Evolutionary conservation across 106 monocot genomes (phyloP), one percentile per base, ranked within the genome.

Genomic region (Dendrobium nobile): DNA sequence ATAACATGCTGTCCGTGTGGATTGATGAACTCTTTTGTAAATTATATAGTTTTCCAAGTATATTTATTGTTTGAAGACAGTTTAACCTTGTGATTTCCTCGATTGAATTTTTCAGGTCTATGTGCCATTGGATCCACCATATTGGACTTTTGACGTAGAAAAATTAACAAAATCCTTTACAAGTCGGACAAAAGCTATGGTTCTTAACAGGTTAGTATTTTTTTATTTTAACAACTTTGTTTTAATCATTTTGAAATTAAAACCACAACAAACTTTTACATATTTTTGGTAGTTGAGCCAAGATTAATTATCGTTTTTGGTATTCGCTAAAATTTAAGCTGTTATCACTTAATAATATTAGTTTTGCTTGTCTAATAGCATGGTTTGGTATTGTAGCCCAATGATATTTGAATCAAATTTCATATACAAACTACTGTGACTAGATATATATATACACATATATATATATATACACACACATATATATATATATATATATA

Each of bases 91-190:
- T 51, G 51, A 51, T 33, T 70, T 70, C 31, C 26, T 37, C 3
- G 19, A 42, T 6, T 81, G 44, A 59, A 80, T 80, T 7, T 72
- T 18, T 73, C 87, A 96, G 92, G 90, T 96, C 4, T 94, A 97
- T 89, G 96, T 94, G 40, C 73, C 87, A 72, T 83, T 96, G 82
- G 88, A 92, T 84, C 94, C 96, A 47, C 94, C 94, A 67, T 15
- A 76, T 37, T 97, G 94, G 96, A 89, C 72, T 77, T 82, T 97
- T 77, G 85, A 97, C 80, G 77, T 81, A 51, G 89, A 94, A 8
- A 85, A 80, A 67, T 85, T 94, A 58, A 75, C 84, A 84, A 88
- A 88, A 77, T 86, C 87, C 18, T 92, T 97, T 79, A 92, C 96
- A 1, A 80, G 75, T 24, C 75, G 83, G 64, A 92, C 96, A 78